Base-by-base conservation (phyloP, 495 filamentous ascomycete genomes). In the Talaromyces liani region DNA sequence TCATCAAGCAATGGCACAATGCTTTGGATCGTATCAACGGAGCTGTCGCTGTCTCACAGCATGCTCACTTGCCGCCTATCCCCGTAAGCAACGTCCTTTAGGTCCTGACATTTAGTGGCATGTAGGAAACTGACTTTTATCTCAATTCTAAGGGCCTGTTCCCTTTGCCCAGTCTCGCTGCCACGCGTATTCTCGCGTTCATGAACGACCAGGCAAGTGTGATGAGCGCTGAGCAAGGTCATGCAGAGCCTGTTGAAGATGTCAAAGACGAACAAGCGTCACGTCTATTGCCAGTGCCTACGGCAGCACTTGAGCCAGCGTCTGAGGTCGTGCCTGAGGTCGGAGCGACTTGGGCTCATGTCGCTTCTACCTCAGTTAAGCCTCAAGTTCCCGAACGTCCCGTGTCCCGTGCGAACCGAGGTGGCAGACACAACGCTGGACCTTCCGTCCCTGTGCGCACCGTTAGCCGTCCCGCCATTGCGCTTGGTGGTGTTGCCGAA, bases 1-100 rank as follows among this genome's bases (percentile, higher is more conserved):
- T 75, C 20, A 63, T 69, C 59, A 7, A 69, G 71, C 62, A 65
- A 60, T 2, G 66, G 20, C 22, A 62, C 61, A 31, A 29, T 39
- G 10, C 53, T 27, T 2, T 45, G 59, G 16, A 16, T 20, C 18
- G 24, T 31, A 14, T 34, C 39, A 4, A 12, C 8, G 33, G 20
- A 29, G 12, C 51, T 5, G 22, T 6, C 22, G 20, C 33, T 5
- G 25, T 41, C 45, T 49, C 45, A 7, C 45, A 49, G 45, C 45
- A 20, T 20, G 14, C 27, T 22, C 34, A 59, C 3, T 14, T 18
- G 18, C 56, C 18, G 8, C 4, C 57, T 1, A 36, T 59, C 31
- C 25, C 20, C 20, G 57, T 36, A 59, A 59, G 57, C 45, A 49
- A 18, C 45, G 8, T 49, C 8, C 45, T 4, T 45, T 2, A 18